phyloP scores from a whole-genome alignment of 78 protist genomes.

The Dictyostelium intermedium region DNA sequence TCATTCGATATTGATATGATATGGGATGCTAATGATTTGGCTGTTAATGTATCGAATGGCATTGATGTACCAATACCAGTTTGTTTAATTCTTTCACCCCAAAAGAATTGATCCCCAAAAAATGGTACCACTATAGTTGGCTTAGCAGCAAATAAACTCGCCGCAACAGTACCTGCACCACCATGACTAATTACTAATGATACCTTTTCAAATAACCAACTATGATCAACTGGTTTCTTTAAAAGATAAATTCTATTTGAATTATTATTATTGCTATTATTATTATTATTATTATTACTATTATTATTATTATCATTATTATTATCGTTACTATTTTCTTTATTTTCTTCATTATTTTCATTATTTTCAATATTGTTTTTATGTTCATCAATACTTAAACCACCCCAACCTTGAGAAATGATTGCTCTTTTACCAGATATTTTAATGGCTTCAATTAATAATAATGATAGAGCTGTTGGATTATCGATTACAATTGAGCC shows the following conservation, averaged over 20 bases:
- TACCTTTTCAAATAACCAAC: conserved; percentile 80
- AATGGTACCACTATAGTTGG: conserved; percentile 86
- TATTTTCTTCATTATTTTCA: background rate
- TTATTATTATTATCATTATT: no score
- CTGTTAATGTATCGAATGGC: background rate
- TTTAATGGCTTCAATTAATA: conserved; percentile 55
- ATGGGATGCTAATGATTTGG: background rate
- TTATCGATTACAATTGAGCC: conserved; percentile 75
- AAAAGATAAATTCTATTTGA: conserved; percentile 4
- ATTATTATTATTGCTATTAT: no score
- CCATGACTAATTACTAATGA: conserved; percentile 87
- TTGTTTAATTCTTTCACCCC: conserved; percentile 74
- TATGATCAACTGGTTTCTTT: conserved; percentile 65
- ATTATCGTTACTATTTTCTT: background rate
- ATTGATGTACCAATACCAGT: conserved; percentile 51
- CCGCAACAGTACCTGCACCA: conserved; percentile 91
- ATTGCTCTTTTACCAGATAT: conserved; percentile 43
- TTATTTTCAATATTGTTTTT: background rate
- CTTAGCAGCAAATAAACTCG: conserved; percentile 70
- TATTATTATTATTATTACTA: no score
- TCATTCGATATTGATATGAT: background rate
- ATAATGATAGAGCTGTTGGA: conserved; percentile 52
- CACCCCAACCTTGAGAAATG: conserved; percentile 78
- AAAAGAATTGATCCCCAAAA: conserved; percentile 87
- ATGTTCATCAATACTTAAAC: background rate